phyloP scores from a whole-genome alignment of 169 alveolate genomes.

The Plasmodium malariae region DNA sequence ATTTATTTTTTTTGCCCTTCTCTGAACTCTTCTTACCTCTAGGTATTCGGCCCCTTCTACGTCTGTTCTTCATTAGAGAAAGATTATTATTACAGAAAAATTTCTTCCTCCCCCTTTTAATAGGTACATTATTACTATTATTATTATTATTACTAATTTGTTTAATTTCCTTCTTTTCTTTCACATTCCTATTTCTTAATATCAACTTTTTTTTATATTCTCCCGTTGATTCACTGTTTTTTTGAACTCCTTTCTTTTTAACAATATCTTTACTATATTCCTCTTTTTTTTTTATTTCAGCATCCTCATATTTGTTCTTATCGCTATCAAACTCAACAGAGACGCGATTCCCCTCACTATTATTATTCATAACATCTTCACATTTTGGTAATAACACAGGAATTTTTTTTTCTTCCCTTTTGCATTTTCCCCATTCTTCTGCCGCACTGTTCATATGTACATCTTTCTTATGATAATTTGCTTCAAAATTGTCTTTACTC shows the following conservation, averaged over 20 bases:
- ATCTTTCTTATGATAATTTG: neutral
- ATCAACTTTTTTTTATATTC: conserved; percentile 4
- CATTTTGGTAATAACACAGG: neutral
- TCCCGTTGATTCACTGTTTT: neutral
- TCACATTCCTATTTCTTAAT: neutral
- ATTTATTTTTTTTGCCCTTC: conserved; percentile 11
- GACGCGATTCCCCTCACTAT: neutral
- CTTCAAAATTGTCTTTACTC: neutral
- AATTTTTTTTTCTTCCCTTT: neutral
- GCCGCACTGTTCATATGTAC: neutral
- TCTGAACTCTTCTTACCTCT: neutral
- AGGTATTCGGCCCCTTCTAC: conserved; percentile 14
- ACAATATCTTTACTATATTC: neutral
- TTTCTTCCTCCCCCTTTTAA: conserved; percentile 13
- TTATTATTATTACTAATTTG: neutral
- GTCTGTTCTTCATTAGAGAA: conserved; percentile 20
- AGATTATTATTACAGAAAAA: conserved; percentile 38
- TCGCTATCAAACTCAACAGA: neutral
- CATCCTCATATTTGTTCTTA: neutral
- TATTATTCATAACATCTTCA: neutral
- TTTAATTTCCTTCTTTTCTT: conserved; percentile 3
- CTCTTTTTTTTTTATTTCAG: neutral
- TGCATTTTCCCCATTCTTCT: neutral
- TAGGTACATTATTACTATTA: neutral
- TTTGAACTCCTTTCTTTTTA: neutral